Evolutionary conservation across 257 asterid genomes (phyloP), one percentile per base, ranked within the genome.

Genomic region (Solanum chilense): DNA sequence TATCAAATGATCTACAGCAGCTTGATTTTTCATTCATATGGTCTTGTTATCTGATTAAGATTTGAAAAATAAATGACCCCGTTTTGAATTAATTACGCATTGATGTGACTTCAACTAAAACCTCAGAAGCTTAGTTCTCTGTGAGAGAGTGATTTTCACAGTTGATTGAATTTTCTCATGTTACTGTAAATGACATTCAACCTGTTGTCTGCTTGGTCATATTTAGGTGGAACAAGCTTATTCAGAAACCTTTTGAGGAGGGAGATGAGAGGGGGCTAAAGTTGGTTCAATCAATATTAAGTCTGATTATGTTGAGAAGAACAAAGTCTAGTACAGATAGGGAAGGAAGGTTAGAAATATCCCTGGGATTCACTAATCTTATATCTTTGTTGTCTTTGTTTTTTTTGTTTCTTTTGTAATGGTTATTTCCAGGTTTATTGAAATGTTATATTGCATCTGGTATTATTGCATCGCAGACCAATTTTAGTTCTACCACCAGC

Each of bases 241-340:
- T 97, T 76, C 99, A 95, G 92, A 97, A 93, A 88, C 99, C 99
- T 87, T 97, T 93, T 91, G 99, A 97, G 90, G 98, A 91, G 93
- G 99, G 99, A 84, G 98, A 97, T 87, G 98, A 89, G 92, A 93
- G 98, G 88, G 98, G 98, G 62, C 89, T 95, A 88, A 97, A 92
- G 91, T 89, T 97, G 91, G 96, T 94, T 41, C 98, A 95, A 82
- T 94, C 98, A 70, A 94, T 97, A 88, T 93, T 97, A 89, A 94
- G 90, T 88, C 91, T 97, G 89, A 95, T 97, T 87, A 97, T 97
- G 99, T 89, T 97, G 87, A 93, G 99, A 95, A 93, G 99, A 93
- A 97, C 99, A 35, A 97, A 97, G 90, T 91, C 91, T 87, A 95
- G 98, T 94, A 94, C 98, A 75, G 98, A 94, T 77, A 91, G 94